phyloP scores from a whole-genome alignment of 2,329 filamentous ascomycete genomes.

The Sporothrix variecibatus region DNA sequence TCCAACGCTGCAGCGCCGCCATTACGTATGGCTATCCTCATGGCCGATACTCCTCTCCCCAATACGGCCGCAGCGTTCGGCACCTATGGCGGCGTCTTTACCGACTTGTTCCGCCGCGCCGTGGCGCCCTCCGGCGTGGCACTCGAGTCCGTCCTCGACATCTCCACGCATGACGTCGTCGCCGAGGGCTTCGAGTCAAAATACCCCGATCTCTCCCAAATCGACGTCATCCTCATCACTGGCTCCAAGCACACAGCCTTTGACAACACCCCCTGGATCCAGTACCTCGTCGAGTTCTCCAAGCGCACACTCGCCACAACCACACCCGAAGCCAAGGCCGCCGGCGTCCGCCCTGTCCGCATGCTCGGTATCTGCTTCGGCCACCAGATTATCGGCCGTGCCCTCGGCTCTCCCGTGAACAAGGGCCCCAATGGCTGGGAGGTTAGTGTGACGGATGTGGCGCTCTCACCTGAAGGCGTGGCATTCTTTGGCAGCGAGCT shows the following conservation, averaged over 20 bases:
- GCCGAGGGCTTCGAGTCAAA: constrained; percentile 50
- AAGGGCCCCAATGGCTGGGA: constrained; percentile 76
- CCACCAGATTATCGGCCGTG: constrained; percentile 79
- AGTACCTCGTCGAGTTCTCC: constrained; percentile 70
- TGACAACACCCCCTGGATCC: constrained; percentile 74
- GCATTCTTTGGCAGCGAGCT: constrained; percentile 62
- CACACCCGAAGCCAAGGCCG: constrained; percentile 21
- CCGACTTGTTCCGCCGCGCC: constrained; percentile 58
- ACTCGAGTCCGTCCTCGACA: constrained; percentile 52
- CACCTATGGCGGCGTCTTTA: constrained; percentile 72
- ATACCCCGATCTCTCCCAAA: constrained; percentile 71
- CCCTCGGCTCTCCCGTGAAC: constrained; percentile 67
- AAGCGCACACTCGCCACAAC: constrained; percentile 47
- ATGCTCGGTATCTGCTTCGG: constrained; percentile 86
- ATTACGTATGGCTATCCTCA: constrained; percentile 80
- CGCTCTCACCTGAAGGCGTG: constrained; percentile 69
- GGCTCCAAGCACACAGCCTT: constrained; percentile 76
- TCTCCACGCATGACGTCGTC: constrained; percentile 73
- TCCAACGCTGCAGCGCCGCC: constrained; percentile 34
- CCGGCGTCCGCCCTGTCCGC: constrained; percentile 62
- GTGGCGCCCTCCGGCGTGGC: constrained; percentile 45
- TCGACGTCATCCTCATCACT: constrained; percentile 83
- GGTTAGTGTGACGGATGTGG: constrained; percentile 69
- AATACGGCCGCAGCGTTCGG: constrained; percentile 65
- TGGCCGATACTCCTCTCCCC: constrained; percentile 78